Percentiles rank a stretch among this genome's conserved stretches.
Conservation (phyloP, 495 filamentous ascomycete species). For the Thermochaetoides thermophila region DNA sequence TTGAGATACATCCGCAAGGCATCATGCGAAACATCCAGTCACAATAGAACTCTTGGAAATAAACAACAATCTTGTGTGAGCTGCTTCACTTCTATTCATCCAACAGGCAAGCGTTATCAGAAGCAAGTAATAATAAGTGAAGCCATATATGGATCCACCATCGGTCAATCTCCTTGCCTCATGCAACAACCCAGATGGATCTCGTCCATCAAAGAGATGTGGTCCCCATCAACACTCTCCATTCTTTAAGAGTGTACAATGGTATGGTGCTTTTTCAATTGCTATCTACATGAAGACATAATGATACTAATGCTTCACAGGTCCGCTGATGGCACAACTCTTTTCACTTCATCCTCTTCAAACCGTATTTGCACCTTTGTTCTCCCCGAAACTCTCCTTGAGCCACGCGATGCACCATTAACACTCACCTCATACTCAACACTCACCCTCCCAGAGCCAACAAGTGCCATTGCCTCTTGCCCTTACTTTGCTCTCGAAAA, state of each 20-base stretch:
- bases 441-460: conserved; percentile 49
- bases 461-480: conserved; percentile 54
- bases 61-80: no score
- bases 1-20: neutral
- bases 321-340: conserved; percentile 69
- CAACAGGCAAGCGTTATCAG: no score
- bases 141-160: conserved; percentile 8
- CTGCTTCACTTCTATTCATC: no score
- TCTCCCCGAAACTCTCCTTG: conserved; percentile 56
- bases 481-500: conserved; percentile 56
- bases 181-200: conserved; percentile 8
- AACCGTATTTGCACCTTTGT: conserved; percentile 57
- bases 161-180: conserved; percentile 12
- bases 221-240: conserved; percentile 2
- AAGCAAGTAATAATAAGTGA: neutral
- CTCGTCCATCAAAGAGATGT: conserved; percentile 1
- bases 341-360: conserved; percentile 60
- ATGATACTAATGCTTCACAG: conserved; percentile 10
- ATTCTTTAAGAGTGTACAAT: conserved; percentile 24
- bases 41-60: no score
- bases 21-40: no score
- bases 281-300: neutral
- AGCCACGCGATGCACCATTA: conserved; percentile 31
- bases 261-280: conserved; percentile 8
- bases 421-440: conserved; percentile 45